Evolutionary conservation across 202 grass and related monocot species (phyloP).

Genomic region (Dendrocalamus latiflorus): DNA sequence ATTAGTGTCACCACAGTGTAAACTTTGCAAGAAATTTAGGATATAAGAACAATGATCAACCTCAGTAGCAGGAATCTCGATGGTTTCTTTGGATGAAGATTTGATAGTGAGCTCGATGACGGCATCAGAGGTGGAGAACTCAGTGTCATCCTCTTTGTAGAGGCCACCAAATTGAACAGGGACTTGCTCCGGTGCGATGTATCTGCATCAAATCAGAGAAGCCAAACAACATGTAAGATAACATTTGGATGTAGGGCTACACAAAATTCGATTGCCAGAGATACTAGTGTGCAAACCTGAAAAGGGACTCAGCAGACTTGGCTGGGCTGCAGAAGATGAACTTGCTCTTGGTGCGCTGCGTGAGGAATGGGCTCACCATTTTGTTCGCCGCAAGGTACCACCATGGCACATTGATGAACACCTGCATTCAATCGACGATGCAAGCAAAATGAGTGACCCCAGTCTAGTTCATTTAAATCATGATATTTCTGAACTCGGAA

Average conservation of each 20-base stretch:
- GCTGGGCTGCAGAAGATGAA: constrained; percentile 89
- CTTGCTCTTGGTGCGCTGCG: constrained; percentile 98
- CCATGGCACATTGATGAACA: constrained; percentile 99
- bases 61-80: constrained; percentile 70
- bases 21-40: too few relatives aligned
- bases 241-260: too few relatives aligned
- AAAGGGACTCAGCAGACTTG: constrained; percentile 83
- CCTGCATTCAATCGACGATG: constrained; percentile 24
- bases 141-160: too few relatives aligned
- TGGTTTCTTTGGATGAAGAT: constrained; percentile 63
- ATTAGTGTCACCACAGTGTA: too few relatives aligned
- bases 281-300: constrained; percentile 49
- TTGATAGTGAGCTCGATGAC: too few relatives aligned
- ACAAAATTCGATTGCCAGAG: too few relatives aligned
- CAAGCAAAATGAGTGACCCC: too few relatives aligned
- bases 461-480: too few relatives aligned
- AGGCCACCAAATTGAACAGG: too few relatives aligned
- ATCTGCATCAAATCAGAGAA: constrained; percentile 37
- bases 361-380: constrained; percentile 97
- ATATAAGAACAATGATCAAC: constrained; percentile 40
- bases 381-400: constrained; percentile 94
- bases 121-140: too few relatives aligned
- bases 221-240: neutral
- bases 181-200: too few relatives aligned
- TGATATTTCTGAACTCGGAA: too few relatives aligned